Base-by-base conservation (phyloP, 805 yeast species). In the Komagataella ulmi region DNA sequence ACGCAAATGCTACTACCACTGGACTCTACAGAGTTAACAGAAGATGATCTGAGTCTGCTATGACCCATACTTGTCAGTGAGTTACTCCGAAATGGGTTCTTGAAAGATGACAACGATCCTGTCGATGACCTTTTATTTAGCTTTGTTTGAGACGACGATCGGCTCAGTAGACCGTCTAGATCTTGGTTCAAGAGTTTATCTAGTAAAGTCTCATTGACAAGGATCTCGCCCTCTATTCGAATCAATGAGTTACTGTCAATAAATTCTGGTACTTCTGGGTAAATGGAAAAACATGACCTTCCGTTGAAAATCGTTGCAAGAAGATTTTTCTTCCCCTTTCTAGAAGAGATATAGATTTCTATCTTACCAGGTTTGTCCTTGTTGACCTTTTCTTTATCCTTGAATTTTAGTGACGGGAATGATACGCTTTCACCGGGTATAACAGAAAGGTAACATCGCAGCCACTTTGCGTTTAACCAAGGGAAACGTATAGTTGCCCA, bases 401-500 rank as follows among this genome's bases (percentile, higher is more conserved):
- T 24, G 40, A 24, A 47, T 17, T 24, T 24, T 5, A 46, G 14
- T 30, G 14, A 24, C 24, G n/a, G 10, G 18, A n/a, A 44, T 49
- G 45, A 24, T 30, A 17, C 21, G 7, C 24, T 51, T 51, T 71
- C 74, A 17, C 67, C 64, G 0, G 85, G 85, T 2, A 65, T 60
- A 3, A 79, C 67, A 2, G 72, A 77, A 55, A 77, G 68, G 52
- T 63, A 78, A 55, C 81, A 78, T 56, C 75, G 71, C 36, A 78
- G 60, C 87, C 87, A 82, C 58, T 77, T 76, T 55, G 72, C 72
- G 48, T 79, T 74, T 47, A 79, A 66, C 54, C 76, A 78, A 8
- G 83, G 83, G 57, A 81, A 74, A 53, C 84, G 67, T 55, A 82
- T 61, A 59, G 79, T 76, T 61, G 81, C 77, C 85, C 85, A 80